A percentile compares a stretch with the other conserved stretches of the same genome.
These are phyloP conservation scores for Vanrija pseudolonga DNA, from an alignment of 1,284 basidiomycete genomes.

Conservation along the genomic window DNA sequence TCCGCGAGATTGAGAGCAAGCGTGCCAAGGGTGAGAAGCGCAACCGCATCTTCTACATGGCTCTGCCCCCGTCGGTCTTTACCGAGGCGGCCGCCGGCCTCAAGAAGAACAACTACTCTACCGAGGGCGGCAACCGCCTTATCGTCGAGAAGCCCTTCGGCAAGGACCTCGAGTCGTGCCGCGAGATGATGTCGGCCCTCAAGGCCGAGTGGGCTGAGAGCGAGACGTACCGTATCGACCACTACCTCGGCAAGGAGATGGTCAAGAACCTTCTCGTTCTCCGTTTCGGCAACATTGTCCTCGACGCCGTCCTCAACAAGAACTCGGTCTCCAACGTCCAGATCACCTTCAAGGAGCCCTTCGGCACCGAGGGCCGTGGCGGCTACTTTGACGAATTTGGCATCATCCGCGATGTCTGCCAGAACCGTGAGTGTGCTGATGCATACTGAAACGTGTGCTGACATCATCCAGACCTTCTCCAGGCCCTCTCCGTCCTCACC, in stretches of 20 bases:
- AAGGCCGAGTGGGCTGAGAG: constrained; percentile 88
- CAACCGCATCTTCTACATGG: constrained; percentile 88
- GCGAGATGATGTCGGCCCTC: constrained; percentile 70
- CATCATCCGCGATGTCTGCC: constrained; percentile 90
- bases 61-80: constrained; percentile 90
- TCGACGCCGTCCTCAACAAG: constrained; percentile 86
- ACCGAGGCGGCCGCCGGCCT: constrained; percentile 78
- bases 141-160: constrained; percentile 97
- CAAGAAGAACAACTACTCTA: constrained; percentile 72
- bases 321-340: constrained; percentile 92
- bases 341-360: constrained; percentile 97
- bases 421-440: constrained; percentile 75
- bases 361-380: constrained; percentile 92
- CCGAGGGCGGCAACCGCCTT: constrained; percentile 75
- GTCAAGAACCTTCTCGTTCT: constrained; percentile 94
- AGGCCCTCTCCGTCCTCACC: constrained; percentile 84
- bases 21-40: constrained; percentile 48
- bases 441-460: not conserved
- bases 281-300: constrained; percentile 85
- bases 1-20: constrained; percentile 72
- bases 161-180: constrained; percentile 83
- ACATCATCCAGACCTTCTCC: constrained; percentile 67
- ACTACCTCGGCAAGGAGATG: constrained; percentile 98
- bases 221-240: constrained; percentile 96
- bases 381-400: constrained; percentile 99